phyloP scores from a whole-genome alignment of 1,139 yeast genomes.

The Arxiozyma bovina region DNA sequence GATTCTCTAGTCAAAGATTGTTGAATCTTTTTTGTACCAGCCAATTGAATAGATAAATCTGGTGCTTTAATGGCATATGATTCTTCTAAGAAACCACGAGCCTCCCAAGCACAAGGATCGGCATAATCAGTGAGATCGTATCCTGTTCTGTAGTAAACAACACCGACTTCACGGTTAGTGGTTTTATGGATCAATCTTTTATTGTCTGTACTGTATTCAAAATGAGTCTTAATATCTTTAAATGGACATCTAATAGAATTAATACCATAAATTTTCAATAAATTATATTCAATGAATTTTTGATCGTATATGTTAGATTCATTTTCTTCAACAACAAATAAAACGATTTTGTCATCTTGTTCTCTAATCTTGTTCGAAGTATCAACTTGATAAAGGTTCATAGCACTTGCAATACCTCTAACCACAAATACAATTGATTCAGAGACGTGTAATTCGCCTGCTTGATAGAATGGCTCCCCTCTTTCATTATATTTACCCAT shows the following conservation, averaged over 20 bases:
- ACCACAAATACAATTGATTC: conserved; percentile 56
- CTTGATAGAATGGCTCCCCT: conserved; percentile 23
- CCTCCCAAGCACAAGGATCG: conserved; percentile 59
- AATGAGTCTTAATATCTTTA: conserved; percentile 41
- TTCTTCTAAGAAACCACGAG: conserved; percentile 62
- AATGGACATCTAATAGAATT: conserved; percentile 60
- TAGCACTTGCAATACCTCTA: conserved; percentile 59
- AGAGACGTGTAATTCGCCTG: conserved; percentile 51
- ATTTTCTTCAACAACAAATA: conserved; percentile 73
- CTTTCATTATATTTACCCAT: conserved; percentile 43
- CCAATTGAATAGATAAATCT: conserved; percentile 73
- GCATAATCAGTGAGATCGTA: conserved; percentile 74
- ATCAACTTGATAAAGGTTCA: conserved; percentile 10
- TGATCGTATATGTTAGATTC: conserved; percentile 92
- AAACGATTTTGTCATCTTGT: conserved; percentile 37
- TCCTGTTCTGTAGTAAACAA: conserved; percentile 85
- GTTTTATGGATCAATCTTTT: conserved; percentile 44
- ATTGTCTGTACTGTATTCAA: conserved; percentile 32
- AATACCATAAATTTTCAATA: conserved; percentile 49
- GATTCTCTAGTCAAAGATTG: conserved; percentile 62
- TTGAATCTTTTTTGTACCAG: conserved; percentile 90
- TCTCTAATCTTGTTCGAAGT: conserved; percentile 3
- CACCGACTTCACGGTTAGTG: conserved; percentile 65
- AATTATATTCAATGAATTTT: conserved; percentile 65
- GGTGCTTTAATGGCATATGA: conserved; percentile 87